phyloP scores from a whole-genome alignment of 331 rosid species.

The Acacia pycnantha region DNA sequence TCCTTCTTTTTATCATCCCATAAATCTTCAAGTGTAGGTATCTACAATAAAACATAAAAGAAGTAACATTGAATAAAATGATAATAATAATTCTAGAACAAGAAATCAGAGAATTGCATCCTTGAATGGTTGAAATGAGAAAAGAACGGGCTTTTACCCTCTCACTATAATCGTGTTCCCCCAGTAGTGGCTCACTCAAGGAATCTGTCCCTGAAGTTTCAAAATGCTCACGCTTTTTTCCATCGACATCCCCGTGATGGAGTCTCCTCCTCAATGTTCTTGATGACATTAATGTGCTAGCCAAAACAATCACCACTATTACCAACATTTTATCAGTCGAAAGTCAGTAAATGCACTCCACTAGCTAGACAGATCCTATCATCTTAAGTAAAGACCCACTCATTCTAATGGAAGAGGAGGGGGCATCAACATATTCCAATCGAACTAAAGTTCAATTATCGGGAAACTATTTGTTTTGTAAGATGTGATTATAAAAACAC shows the following conservation, averaged over 20 bases:
- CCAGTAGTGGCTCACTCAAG: conserved; percentile 74
- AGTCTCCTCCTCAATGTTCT: conserved; percentile 86
- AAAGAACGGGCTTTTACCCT: conserved; percentile 41
- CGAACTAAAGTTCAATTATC: conserved; percentile 21
- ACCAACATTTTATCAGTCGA: conserved; percentile 16
- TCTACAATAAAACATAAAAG: conserved; percentile 29
- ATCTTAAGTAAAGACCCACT: not conserved
- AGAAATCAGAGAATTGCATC: not conserved
- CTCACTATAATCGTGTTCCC: conserved; percentile 39
- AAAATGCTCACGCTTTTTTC: conserved; percentile 53
- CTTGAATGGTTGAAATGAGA: not conserved
- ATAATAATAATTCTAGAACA: not conserved
- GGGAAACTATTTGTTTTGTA: not conserved
- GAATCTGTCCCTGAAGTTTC: conserved; percentile 60
- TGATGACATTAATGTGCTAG: conserved; percentile 52
- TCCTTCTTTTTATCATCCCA: conserved; percentile 81
- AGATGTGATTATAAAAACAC: not conserved
- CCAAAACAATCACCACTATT: conserved; percentile 20
- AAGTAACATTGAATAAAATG: not conserved
- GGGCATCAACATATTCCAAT: conserved; percentile 15
- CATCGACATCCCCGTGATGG: conserved; percentile 85
- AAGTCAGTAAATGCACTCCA: conserved; percentile 12
- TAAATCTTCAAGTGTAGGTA: conserved; percentile 47
- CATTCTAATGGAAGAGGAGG: not conserved
- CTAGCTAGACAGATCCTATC: conserved; percentile 9